Evolutionary conservation across 768 basidiomycete genomes (phyloP).

Genomic region (Lactarius vividus): DNA sequence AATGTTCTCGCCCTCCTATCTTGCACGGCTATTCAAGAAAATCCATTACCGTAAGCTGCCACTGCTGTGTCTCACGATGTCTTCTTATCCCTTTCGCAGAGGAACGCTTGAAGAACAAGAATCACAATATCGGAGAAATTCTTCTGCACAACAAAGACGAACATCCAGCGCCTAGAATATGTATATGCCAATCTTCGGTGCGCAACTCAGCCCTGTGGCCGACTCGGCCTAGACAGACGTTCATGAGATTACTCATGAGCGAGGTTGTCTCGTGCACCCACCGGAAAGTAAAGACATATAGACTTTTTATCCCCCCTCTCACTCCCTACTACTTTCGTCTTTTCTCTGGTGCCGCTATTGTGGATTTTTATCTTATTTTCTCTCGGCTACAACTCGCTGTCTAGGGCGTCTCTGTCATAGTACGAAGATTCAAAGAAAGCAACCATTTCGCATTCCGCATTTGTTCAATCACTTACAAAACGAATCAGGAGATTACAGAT

Average conservation of each 20-base stretch:
- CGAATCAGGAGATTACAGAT: neutral
- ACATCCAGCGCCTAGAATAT: slow-evolving; percentile 14
- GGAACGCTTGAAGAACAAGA: slow-evolving; percentile 64
- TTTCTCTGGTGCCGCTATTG: neutral
- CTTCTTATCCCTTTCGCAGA: slow-evolving; percentile 35
- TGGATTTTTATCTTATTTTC: neutral
- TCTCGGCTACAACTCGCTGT: neutral
- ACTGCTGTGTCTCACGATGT: neutral
- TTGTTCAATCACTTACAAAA: slow-evolving; percentile 14
- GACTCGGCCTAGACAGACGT: neutral
- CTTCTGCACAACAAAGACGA: slow-evolving; percentile 8
- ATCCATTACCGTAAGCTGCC: slow-evolving; percentile 49
- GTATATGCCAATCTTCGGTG: neutral
- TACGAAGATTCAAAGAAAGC: slow-evolving; percentile 9
- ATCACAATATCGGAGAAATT: slow-evolving; percentile 43
- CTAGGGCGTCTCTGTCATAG: neutral
- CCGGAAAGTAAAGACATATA: neutral
- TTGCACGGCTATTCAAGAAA: slow-evolving; percentile 75
- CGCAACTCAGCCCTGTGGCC: neutral
- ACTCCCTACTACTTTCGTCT: neutral
- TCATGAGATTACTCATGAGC: neutral
- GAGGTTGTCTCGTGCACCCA: slow-evolving; percentile 3
- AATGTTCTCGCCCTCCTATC: slow-evolving; percentile 65
- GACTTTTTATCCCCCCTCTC: slow-evolving; percentile 1
- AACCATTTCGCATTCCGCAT: slow-evolving; percentile 5